A percentile compares a stretch with the other conserved stretches of the same genome.
These are phyloP conservation scores for Alternaria brassicae DNA, from an alignment of 2,329 filamentous ascomycete species.

Conservation along the genomic window DNA sequence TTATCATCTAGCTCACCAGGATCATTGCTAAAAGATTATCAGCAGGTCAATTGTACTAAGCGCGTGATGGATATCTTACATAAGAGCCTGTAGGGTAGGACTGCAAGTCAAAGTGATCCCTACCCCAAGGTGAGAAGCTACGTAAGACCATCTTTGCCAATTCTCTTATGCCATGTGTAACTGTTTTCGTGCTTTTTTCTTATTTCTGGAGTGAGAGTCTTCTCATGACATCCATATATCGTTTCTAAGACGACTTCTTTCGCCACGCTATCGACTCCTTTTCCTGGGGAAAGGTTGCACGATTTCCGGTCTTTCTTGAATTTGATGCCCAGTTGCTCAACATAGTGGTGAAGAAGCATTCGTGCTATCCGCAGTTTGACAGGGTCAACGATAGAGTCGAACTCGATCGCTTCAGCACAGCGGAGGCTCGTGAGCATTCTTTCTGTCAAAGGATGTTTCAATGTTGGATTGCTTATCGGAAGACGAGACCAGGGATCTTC, in stretches of 20 bases:
- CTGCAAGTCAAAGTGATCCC: slow-evolving; percentile 8
- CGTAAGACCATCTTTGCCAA: slow-evolving; percentile 9
- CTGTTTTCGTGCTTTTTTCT: slow-evolving; percentile 3
- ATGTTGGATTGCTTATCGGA: slow-evolving; percentile 5
- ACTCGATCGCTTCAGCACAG: neutral
- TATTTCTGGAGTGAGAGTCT: neutral
- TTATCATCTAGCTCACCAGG: slow-evolving; percentile 3
- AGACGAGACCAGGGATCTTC: slow-evolving; percentile 10
- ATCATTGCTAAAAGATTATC: slow-evolving; percentile 1
- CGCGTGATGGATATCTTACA: neutral
- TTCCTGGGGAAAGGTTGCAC: neutral
- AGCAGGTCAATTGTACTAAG: slow-evolving; percentile 1
- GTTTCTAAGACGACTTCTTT: slow-evolving; percentile 3
- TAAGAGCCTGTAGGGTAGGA: slow-evolving; percentile 2
- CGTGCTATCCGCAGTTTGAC: neutral
- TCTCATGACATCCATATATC: slow-evolving; percentile 10
- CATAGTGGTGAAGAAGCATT: slow-evolving; percentile 1
- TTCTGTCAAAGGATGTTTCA: neutral
- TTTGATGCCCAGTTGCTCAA: neutral
- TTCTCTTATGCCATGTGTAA: slow-evolving; percentile 8
- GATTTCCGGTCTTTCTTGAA: slow-evolving; percentile 1
- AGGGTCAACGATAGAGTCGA: slow-evolving; percentile 4
- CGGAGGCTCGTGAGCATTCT: slow-evolving; percentile 9
- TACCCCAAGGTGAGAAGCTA: slow-evolving; percentile 4
- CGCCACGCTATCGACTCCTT: neutral